Percentiles rank a stretch among this genome's conserved stretches.
phyloP scores from a whole-genome alignment of 805 yeast species.

The Candida anglica region DNA sequence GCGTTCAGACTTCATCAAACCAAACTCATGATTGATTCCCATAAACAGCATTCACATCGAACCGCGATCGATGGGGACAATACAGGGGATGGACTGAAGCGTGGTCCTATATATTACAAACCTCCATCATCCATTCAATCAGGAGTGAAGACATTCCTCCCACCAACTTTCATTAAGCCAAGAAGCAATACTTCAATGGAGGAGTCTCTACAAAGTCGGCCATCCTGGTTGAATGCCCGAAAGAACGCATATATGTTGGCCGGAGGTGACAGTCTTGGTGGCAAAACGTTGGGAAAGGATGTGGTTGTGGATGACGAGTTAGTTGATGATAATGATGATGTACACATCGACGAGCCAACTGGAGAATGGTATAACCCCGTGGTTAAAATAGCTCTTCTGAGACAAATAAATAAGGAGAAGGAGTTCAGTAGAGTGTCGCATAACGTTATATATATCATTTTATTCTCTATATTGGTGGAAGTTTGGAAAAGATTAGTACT shows the following conservation, averaged over 20 bases:
- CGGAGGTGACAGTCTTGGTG: background rate
- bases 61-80: background rate
- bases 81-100: slow-evolving; percentile 4
- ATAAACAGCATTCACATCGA: slow-evolving; percentile 3
- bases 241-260: background rate
- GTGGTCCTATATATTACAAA: slow-evolving; percentile 24
- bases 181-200: slow-evolving; percentile 3
- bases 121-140: slow-evolving; percentile 26
- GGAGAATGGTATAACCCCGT: slow-evolving; percentile 41
- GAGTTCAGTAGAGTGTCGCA: slow-evolving; percentile 29
- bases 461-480: too few relatives aligned
- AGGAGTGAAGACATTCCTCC: slow-evolving; percentile 23
- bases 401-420: slow-evolving; percentile 41
- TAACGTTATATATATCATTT: slow-evolving; percentile 23
- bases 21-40: slow-evolving; percentile 4
- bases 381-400: slow-evolving; percentile 38
- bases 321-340: too few relatives aligned
- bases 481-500: background rate
- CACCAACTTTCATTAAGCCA: slow-evolving; percentile 14
- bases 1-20: slow-evolving; percentile 9
- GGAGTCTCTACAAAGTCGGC: background rate
- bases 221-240: background rate
- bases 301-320: slow-evolving; percentile 7
- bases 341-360: slow-evolving; percentile 11
- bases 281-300: slow-evolving; percentile 6